Conservation (phyloP, 2,329 filamentous ascomycete genomes). For the Cordyceps fumosorosea region DNA sequence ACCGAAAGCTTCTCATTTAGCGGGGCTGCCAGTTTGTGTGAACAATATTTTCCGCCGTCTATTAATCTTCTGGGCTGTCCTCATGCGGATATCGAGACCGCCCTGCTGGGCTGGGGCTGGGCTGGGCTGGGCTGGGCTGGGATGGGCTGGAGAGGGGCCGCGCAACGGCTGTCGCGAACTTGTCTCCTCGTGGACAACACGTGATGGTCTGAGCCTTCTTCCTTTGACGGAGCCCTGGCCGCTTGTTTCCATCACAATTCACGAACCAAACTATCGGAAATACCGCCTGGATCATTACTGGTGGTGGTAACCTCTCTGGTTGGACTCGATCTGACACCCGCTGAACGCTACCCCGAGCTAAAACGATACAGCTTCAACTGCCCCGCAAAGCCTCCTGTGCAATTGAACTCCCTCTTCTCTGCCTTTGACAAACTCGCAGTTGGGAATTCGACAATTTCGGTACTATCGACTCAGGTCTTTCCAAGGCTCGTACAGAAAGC, state of each 20-base stretch:
- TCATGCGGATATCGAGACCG: constrained; percentile 1
- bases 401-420: background rate
- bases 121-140: too few relatives aligned
- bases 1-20: background rate
- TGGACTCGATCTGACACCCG: background rate
- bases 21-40: background rate
- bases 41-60: background rate
- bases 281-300: background rate
- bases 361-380: background rate
- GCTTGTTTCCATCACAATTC: background rate
- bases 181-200: background rate
- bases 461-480: too few relatives aligned
- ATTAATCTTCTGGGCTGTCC: background rate
- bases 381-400: background rate
- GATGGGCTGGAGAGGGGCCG: background rate
- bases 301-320: background rate
- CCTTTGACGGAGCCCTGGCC: background rate
- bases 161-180: constrained; percentile 1
- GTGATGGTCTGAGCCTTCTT: background rate
- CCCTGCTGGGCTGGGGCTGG: background rate
- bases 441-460: background rate
- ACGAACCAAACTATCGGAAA: background rate
- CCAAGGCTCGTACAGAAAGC: background rate
- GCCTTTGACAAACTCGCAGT: background rate
- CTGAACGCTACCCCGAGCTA: background rate